These are phyloP conservation scores for Holtermannia corniformis DNA, from an alignment of 768 basidiomycete genomes.

Conservation along the genomic window DNA sequence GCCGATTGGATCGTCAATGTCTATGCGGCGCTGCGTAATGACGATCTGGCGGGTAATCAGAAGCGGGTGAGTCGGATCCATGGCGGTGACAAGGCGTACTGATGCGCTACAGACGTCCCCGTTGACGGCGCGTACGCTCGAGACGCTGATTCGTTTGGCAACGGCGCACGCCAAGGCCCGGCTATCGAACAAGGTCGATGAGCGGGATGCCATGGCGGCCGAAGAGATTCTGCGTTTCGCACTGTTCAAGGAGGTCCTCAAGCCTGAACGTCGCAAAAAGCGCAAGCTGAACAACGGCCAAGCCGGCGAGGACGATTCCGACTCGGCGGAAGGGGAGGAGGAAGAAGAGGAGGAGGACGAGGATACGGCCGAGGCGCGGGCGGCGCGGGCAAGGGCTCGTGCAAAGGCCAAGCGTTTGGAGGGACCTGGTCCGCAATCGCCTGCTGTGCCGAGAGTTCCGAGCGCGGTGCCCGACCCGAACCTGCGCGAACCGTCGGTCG, in stretches of 20 bases:
- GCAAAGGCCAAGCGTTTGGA: slow-evolving; percentile 38
- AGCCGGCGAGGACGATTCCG: slow-evolving; percentile 40
- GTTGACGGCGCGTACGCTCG: slow-evolving; percentile 93
- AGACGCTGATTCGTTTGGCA: slow-evolving; percentile 93
- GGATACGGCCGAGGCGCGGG: slow-evolving; percentile 53
- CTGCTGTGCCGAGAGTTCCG: not conserved
- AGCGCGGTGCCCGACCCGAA: not conserved
- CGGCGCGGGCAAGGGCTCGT: slow-evolving; percentile 44
- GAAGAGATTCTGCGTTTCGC: slow-evolving; percentile 95
- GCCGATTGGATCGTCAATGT: slow-evolving; percentile 89
- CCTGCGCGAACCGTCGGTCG: not conserved
- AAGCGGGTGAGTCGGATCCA: slow-evolving; percentile 54
- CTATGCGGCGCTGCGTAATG: slow-evolving; percentile 83
- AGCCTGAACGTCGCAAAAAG: slow-evolving; percentile 69
- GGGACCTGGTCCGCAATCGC: not conserved
- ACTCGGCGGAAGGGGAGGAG: slow-evolving; percentile 46
- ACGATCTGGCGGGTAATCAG: slow-evolving; percentile 76
- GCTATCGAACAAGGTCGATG: slow-evolving; percentile 72
- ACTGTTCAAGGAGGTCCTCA: slow-evolving; percentile 92
- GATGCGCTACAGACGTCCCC: slow-evolving; percentile 79
- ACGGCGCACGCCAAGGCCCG: slow-evolving; percentile 97
- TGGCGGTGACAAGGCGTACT: slow-evolving; percentile 30
- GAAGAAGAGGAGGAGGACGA: slow-evolving; percentile 44
- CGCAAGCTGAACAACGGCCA: slow-evolving; percentile 70
- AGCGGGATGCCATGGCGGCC: slow-evolving; percentile 75